Percentiles rank a stretch among this genome's conserved stretches.
phyloP scores from a whole-genome alignment of 2,329 filamentous ascomycete genomes.

The Pseudopyrenochaeta lycopersici region DNA sequence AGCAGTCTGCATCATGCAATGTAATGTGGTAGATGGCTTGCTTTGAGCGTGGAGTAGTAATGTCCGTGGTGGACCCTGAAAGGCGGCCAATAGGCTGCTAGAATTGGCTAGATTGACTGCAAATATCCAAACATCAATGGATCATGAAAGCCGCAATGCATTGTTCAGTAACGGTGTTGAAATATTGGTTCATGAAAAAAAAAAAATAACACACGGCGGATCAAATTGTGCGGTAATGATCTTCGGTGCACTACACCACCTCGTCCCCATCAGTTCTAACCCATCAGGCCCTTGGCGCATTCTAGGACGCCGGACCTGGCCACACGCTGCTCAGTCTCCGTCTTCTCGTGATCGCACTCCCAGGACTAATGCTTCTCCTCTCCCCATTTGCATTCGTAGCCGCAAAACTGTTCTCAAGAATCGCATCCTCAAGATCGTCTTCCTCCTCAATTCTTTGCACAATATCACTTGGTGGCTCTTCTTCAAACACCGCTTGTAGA shows the following conservation, averaged over 20 bases:
- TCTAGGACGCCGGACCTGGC: constrained; percentile 32
- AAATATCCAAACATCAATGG: no score
- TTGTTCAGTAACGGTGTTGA: no score
- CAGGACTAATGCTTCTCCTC: constrained; percentile 42
- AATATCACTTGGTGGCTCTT: constrained; percentile 69
- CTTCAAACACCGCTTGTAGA: constrained; percentile 76
- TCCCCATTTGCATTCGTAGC: constrained; percentile 15
- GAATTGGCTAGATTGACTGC: no score
- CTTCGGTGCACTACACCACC: no score
- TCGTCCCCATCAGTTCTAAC: not conserved
- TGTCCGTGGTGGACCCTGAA: no score
- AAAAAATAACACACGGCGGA: no score
- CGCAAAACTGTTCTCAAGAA: constrained; percentile 53
- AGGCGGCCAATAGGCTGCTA: no score
- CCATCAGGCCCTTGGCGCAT: not conserved
- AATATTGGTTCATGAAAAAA: no score
- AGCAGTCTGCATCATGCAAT: no score
- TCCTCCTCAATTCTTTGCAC: constrained; percentile 59
- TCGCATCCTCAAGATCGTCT: constrained; percentile 57
- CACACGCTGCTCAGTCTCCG: constrained; percentile 48
- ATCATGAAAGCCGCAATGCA: no score
- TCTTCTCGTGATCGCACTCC: constrained; percentile 38
- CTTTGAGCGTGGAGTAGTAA: not conserved
- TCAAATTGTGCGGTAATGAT: no score
- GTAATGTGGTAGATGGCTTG: no score